phyloP scores from a whole-genome alignment of 306 rosid genomes.

The Castanea sativa region DNA sequence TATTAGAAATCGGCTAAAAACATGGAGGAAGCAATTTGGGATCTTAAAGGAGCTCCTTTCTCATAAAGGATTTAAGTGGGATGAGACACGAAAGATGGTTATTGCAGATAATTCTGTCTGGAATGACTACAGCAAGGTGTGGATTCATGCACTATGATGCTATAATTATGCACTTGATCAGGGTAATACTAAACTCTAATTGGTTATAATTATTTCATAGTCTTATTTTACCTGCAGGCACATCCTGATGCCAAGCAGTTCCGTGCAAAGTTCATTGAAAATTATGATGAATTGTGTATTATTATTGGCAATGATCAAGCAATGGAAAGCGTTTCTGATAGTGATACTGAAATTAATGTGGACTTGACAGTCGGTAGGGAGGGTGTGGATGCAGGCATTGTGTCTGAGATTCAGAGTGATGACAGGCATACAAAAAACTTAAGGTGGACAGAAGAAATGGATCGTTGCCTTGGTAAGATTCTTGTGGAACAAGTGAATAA shows the following conservation, averaged over 20 bases:
- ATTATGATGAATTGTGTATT: conserved; percentile 45
- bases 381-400: conserved; percentile 28
- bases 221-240: conserved; percentile 36
- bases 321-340: conserved; percentile 32
- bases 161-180: conserved; percentile 4
- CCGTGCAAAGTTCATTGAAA: conserved; percentile 38
- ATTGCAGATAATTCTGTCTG: conserved; percentile 50
- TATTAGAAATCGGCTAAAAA: conserved; percentile 49
- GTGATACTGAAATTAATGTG: conserved; percentile 34
- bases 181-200: not conserved
- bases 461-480: conserved; percentile 46
- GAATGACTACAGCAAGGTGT: conserved; percentile 55
- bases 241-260: conserved; percentile 50
- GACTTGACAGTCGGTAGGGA: conserved; percentile 36
- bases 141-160: conserved; percentile 17
- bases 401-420: conserved; percentile 36
- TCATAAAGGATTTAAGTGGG: conserved; percentile 53
- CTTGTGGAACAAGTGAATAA: conserved; percentile 50
- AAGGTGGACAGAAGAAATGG: conserved; percentile 62
- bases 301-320: conserved; percentile 47
- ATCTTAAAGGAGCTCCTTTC: conserved; percentile 54
- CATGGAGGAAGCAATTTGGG: conserved; percentile 61
- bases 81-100: conserved; percentile 49
- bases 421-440: conserved; percentile 39
- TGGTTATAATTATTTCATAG: conserved; percentile 23